Conservation (phyloP, 2,329 filamentous ascomycete genomes). For the Tolypocladium ophioglossoides region DNA sequence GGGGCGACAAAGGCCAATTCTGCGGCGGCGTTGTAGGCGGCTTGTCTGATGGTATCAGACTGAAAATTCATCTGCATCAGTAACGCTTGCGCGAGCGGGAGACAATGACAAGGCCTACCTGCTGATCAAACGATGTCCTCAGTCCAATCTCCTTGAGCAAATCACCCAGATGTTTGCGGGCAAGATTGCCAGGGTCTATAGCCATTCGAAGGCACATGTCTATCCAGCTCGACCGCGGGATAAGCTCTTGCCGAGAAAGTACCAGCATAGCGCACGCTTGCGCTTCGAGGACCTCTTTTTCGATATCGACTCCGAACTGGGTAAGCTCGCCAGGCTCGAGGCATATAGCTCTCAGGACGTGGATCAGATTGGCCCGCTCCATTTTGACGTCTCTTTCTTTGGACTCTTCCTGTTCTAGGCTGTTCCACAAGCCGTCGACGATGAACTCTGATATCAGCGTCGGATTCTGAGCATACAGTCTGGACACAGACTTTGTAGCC, state of each 20-base stretch:
- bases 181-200: constrained; percentile 73
- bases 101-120: constrained; percentile 28
- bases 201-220: constrained; percentile 70
- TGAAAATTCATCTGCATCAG: constrained; percentile 7
- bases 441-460: constrained; percentile 50
- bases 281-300: constrained; percentile 42
- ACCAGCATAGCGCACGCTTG: constrained; percentile 73
- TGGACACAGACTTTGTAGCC: constrained; percentile 49
- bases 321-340: constrained; percentile 40
- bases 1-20: constrained; percentile 92
- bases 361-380: constrained; percentile 52
- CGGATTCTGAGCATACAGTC: constrained; percentile 52
- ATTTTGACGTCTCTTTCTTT: constrained; percentile 72
- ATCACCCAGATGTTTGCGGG: constrained; percentile 48
- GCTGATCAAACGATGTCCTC: constrained; percentile 36
- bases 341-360: constrained; percentile 53
- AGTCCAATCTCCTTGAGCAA: constrained; percentile 58
- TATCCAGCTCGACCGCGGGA: constrained; percentile 80
- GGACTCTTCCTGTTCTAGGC: constrained; percentile 56
- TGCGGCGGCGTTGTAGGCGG: constrained; percentile 75
- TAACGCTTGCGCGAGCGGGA: background rate
- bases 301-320: constrained; percentile 29
- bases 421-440: constrained; percentile 67
- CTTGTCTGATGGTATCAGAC: constrained; percentile 41
- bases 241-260: constrained; percentile 64